These are phyloP conservation scores for Parascedosporium putredinis DNA, from an alignment of 2,329 filamentous ascomycete species.

Conservation along the genomic window DNA sequence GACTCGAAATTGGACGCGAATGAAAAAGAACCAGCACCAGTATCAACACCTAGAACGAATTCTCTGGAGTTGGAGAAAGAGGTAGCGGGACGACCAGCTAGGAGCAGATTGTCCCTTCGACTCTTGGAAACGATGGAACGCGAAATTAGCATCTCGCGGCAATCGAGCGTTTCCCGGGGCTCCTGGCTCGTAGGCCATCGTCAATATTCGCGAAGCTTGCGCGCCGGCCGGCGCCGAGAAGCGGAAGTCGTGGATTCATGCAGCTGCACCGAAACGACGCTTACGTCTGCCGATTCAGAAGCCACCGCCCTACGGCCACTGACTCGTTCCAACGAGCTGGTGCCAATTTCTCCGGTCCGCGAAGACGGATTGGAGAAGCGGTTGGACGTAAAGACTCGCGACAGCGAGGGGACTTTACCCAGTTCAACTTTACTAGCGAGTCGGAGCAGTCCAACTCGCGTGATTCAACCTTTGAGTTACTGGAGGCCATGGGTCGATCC, in stretches of 20 bases:
- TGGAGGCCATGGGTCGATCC: constrained; percentile 3
- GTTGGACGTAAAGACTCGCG: too few species aligned
- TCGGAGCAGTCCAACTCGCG: background rate
- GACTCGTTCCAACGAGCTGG: too few species aligned
- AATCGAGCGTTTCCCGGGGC: background rate
- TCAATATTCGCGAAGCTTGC: background rate
- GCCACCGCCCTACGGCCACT: too few species aligned
- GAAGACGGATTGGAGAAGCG: too few species aligned
- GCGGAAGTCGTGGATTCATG: background rate
- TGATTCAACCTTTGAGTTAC: background rate
- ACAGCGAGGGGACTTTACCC: too few species aligned
- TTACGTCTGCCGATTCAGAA: too few species aligned
- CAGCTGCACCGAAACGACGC: too few species aligned
- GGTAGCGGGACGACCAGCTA: background rate
- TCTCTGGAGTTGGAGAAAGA: background rate
- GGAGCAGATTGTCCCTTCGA: background rate
- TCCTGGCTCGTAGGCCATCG: background rate
- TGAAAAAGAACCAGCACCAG: too few species aligned
- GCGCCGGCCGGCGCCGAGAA: background rate
- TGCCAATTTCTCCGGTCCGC: background rate
- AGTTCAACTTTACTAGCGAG: background rate
- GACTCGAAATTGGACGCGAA: too few species aligned
- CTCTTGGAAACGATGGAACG: background rate
- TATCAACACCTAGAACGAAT: too few species aligned
- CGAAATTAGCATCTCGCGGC: background rate